Base-by-base conservation (phyloP, 2,329 filamentous ascomycete genomes). In the Fusarium gaditjirri region DNA sequence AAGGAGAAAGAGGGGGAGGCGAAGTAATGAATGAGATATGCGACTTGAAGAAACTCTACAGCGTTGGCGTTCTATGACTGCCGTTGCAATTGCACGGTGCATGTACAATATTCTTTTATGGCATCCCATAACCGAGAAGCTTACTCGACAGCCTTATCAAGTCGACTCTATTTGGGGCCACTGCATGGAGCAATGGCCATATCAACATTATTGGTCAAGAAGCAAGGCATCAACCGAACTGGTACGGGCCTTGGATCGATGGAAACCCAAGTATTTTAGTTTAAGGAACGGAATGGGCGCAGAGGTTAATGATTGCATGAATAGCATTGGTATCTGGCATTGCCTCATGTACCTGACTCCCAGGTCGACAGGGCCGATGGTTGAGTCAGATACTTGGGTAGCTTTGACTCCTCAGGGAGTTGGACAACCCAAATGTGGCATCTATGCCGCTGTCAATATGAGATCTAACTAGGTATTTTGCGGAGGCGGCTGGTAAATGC, bases 1-100 rank as follows among this genome's bases (percentile, higher is more conserved):
- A 86, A 87, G 68, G 79, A 83, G 43, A 86, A 87, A 71, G 79
- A 83, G 41, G 73, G 66, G 6, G 66, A 77, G 38, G 58, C 80
- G 39, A 72, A 75, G n/a, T 80, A 74, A 61, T 61, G 36, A 59
- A 50, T 31, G 56, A 38, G 23, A 56, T 50, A 41, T 55, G 29
- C 44, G 54, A 60, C 36, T 53, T 42, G 43, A 68, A 64, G 46
- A 47, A 65, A 54, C 57, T 31, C 49, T 63, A 41, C 29, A 72
- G 65, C 64, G 67, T 65, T 60, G 67, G 67, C 65, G 60, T 65
- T 50, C 55, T 61, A 65, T 67, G 66, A 61, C 70, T 60, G 61
- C 76, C 70, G 75, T 77, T 65, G 78, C 73, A 79, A 78, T 80
- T 79, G 77, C 81, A 82, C 81, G 77, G 78, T 77, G 77, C 70